A percentile compares a stretch with the other conserved stretches of the same genome.
Conservation (phyloP, 2,329 filamentous ascomycete species). For the Colletotrichum filicis region DNA sequence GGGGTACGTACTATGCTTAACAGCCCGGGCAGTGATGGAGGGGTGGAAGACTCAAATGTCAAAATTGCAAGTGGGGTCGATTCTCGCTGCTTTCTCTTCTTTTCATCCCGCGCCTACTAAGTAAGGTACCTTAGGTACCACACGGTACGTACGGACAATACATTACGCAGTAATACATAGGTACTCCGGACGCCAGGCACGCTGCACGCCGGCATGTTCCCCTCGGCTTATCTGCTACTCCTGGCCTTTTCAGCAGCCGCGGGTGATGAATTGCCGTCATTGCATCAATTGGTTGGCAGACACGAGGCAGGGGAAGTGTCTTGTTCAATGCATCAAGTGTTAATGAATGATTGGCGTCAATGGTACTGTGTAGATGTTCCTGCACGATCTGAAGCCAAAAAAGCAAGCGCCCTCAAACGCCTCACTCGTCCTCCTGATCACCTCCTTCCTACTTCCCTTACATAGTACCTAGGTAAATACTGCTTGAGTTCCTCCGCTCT, state of each 20-base stretch:
- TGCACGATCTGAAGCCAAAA: not conserved
- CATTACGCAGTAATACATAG: no score
- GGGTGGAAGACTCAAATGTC: not conserved
- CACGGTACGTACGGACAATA: no score
- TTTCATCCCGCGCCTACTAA: not conserved
- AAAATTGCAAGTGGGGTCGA: slow-evolving; percentile 16
- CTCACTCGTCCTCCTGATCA: no score
- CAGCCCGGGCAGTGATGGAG: no score
- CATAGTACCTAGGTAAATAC: no score
- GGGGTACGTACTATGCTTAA: not conserved
- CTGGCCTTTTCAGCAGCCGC: not conserved
- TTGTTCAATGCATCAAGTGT: not conserved
- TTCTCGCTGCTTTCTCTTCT: not conserved
- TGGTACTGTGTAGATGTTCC: not conserved
- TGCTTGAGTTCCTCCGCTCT: no score
- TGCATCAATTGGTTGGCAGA: not conserved
- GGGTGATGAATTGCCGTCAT: not conserved
- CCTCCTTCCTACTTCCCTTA: not conserved
- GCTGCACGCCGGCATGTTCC: not conserved
- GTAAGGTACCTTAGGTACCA: no score
- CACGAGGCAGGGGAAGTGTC: not conserved
- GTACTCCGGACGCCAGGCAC: no score
- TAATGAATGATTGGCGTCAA: not conserved
- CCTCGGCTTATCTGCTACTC: not conserved
- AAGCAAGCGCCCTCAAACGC: not conserved